Base-by-base conservation (phyloP, 306 rosid species). In the Rubus idaeus region DNA sequence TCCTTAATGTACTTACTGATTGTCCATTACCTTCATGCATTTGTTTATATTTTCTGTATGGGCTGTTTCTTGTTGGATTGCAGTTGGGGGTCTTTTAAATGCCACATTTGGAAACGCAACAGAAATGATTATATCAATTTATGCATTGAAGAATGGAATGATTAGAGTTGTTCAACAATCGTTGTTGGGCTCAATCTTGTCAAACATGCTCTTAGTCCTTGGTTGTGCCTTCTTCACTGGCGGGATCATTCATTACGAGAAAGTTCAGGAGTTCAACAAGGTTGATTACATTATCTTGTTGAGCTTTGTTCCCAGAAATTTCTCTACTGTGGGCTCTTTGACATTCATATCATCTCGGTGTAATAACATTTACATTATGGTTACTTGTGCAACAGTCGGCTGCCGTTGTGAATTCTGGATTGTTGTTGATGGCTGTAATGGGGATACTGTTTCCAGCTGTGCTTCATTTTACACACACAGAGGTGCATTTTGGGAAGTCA, bases 151-250 rank as follows among this genome's bases (percentile, higher is more conserved):
- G 74, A 87, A 83, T 62, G 92, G 90, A 76, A 94, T 94, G 98
- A 89, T 91, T 66, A 90, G 97, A 83, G 98, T 94, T 75, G 98
- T 94, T 85, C 97, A 94, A 74, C 98, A 94, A 68, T 90, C 97
- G 73, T 85, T 94, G 50, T 81, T 94, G 63, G 98, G 98, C 46
- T 94, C 98, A 10, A 91, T 90, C 86, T 84, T 94, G 79, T 94
- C 98, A 61, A 94, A 94, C 82, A 91, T 94, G 96, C 96, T 94
- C 51, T 82, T 94, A 39, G 98, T 94, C 71, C 98, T 94, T 60
- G 98, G 98, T 18, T 91, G 97, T 74, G 97, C 97, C 66, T 94
- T 94, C 89, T 94, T 94, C 75, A 84, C 90, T 16, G 97, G 98
- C 56, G 98, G 98, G 74, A 81, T 91, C 73, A 75, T 81, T 72